Evolutionary conservation across 805 yeast genomes (phyloP), one percentile per base, ranked within the genome.

Genomic region (Candida nanaspora): DNA sequence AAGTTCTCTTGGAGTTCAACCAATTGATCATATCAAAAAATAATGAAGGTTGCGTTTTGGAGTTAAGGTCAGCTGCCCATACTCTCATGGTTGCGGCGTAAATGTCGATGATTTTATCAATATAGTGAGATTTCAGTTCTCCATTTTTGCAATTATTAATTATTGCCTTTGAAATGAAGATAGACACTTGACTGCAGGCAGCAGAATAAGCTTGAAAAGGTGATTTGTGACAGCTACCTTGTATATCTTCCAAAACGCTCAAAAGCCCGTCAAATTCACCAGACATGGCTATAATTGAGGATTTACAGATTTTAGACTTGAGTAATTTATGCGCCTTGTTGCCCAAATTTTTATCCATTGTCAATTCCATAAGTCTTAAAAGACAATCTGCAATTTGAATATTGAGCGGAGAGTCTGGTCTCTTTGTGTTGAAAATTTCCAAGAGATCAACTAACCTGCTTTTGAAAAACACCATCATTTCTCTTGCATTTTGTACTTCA

Each of bases 11-110:
- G n/a, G 83, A 65, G 46, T 69, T 70, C 34, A 83, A 56, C 89
- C 93, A 89, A 62, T 87, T 87, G 53, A 84, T 72, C 46, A 86
- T 76, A 51, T 88, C 96, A 48, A 78, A 72, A 56, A 84, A 87
- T 52, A 85, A 56, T 11, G 74, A 65, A 8, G 82, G 66, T 18
- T 72, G 70, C 19, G 75, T 59, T 48, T 72, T 76, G 48, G 74
- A 66, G 37, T 64, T 60, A 15, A 65, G 54, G 45, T 68, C 60
- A 18, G 49, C 50, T 34, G 79, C 70, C 96, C 96, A 88, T 16
- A 53, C 50, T 47, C 76, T 73, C 58, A 86, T 50, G 10, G 82
- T 62, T 0, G 55, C 58, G 5, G 74, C 51, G 59, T 88, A 88
- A 11, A 79, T 46, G 37, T 74, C 78, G 33, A 78, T 64, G 21